phyloP scores from a whole-genome alignment of 768 basidiomycete species.

The Floccularia luteovirens region DNA sequence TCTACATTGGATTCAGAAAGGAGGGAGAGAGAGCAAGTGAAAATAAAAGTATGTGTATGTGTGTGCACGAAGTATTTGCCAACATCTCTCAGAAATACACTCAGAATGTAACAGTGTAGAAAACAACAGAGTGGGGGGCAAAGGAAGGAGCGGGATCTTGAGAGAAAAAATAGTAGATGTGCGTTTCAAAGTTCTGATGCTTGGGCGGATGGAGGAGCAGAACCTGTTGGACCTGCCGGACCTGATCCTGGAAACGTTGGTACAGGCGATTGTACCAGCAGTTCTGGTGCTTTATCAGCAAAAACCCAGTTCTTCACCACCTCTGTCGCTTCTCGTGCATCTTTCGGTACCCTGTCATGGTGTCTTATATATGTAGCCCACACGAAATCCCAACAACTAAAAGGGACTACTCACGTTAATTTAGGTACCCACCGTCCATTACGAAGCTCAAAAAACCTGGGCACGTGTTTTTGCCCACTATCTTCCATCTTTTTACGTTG shows the following conservation, averaged over 20 bases:
- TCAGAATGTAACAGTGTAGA: no score
- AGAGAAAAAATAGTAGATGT: no score
- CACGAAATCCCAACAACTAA: conserved; percentile 1
- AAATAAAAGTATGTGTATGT: no score
- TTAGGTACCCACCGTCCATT: conserved; percentile 83
- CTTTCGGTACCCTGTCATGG: conserved; percentile 54
- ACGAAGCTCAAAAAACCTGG: conserved; percentile 71
- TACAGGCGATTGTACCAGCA: neutral
- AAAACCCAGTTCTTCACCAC: conserved; percentile 81
- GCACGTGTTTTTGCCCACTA: conserved; percentile 56
- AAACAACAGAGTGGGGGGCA: no score
- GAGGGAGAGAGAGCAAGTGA: conserved; percentile 3
- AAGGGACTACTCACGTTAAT: conserved; percentile 44
- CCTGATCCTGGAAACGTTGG: no score
- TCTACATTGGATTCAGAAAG: conserved; percentile 10
- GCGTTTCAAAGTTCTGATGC: no score
- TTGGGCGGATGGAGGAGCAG: neutral
- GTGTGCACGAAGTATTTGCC: no score
- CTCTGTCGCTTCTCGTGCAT: conserved; percentile 58
- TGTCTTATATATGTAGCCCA: conserved; percentile 5
- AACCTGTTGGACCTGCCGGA: no score
- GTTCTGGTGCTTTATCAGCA: conserved; percentile 11
- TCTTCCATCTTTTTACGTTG: conserved; percentile 68
- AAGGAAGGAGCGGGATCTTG: no score
- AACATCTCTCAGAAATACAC: no score